Percentiles rank a stretch among this genome's conserved stretches.
Evolutionary conservation across 1,284 basidiomycete genomes (phyloP).

Genomic region (Trametes polyzona): DNA sequence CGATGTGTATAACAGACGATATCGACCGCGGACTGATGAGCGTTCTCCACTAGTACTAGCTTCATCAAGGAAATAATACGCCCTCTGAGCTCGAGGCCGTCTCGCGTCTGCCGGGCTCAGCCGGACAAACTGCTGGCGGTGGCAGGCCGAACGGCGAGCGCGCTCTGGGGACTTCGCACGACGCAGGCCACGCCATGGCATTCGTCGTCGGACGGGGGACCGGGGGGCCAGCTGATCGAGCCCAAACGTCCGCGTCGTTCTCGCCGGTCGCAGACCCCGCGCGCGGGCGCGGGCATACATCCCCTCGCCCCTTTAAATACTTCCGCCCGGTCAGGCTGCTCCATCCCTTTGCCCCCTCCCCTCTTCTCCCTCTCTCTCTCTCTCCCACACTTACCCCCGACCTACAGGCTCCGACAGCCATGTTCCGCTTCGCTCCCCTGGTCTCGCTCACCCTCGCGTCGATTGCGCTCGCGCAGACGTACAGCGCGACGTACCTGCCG

Average conservation of each 20-base stretch:
- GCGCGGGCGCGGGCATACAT: slow-evolving; percentile 15
- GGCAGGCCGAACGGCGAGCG: no score
- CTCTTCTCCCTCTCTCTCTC: not conserved
- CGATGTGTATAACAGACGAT: no score
- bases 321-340: not conserved
- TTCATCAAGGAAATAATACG: no score
- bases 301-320: slow-evolving; percentile 11
- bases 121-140: no score
- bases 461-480: slow-evolving; percentile 36
- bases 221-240: slow-evolving; percentile 1
- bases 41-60: no score
- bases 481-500: slow-evolving; percentile 43
- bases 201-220: not conserved
- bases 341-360: not conserved
- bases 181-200: not conserved
- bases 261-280: slow-evolving; percentile 4
- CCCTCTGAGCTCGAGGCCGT: no score
- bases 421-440: slow-evolving; percentile 24
- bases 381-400: not conserved
- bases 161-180: no score
- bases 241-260: not conserved
- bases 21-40: no score
- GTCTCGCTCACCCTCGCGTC: slow-evolving; percentile 25
- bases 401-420: slow-evolving; percentile 13
- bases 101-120: no score